These are phyloP conservation scores for Erysimum cheiranthoides DNA, from an alignment of 345 rosid species.

Conservation along the genomic window DNA sequence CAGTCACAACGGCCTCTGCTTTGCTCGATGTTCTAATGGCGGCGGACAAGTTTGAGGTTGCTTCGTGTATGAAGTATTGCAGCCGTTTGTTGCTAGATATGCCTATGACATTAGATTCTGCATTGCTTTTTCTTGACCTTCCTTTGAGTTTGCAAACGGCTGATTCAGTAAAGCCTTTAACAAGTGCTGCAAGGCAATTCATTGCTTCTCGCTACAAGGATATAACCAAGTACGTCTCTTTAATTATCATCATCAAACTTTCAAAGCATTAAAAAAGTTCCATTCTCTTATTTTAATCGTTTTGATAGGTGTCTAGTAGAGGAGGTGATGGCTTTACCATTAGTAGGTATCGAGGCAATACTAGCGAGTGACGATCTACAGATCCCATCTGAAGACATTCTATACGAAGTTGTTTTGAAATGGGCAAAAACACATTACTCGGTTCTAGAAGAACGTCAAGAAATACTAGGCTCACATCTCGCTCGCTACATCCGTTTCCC, in stretches of 20 bases:
- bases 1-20: constrained; percentile 55
- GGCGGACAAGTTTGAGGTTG: constrained; percentile 87
- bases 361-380: constrained; percentile 70
- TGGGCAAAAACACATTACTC: constrained; percentile 78
- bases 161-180: constrained; percentile 78
- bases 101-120: constrained; percentile 81
- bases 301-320: neutral
- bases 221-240: constrained; percentile 56
- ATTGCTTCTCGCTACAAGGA: constrained; percentile 66
- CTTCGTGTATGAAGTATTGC: constrained; percentile 85
- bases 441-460: constrained; percentile 67
- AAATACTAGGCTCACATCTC: constrained; percentile 59
- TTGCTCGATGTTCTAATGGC: constrained; percentile 76
- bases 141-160: constrained; percentile 71
- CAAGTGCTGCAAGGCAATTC: constrained; percentile 73
- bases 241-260: neutral
- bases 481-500: constrained; percentile 76
- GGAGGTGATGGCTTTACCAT: constrained; percentile 62
- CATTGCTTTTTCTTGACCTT: constrained; percentile 79
- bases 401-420: constrained; percentile 70
- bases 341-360: constrained; percentile 81
- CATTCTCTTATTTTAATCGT: neutral
- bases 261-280: neutral
- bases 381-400: constrained; percentile 72
- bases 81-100: constrained; percentile 60